Percentiles rank a stretch among this genome's conserved stretches.
Conservation (phyloP, 305 asterid species). For the Fraxinus floribunda region DNA sequence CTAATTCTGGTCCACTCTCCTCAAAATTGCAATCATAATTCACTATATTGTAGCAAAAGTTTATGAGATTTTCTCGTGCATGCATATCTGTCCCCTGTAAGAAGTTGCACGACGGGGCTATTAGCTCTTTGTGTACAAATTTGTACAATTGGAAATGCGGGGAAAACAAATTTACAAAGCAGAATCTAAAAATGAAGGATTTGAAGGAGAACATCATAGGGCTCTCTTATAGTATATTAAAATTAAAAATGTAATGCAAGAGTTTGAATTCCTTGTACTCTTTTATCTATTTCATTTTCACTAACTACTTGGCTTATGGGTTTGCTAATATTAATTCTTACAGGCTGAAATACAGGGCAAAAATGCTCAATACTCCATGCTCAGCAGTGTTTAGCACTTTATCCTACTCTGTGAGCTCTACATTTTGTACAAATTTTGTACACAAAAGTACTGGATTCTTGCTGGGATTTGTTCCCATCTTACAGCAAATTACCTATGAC, state of each 20-base stretch:
- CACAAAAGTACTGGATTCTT: neutral
- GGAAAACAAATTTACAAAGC: neutral
- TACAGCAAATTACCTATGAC: conserved; percentile 31
- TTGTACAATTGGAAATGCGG: neutral
- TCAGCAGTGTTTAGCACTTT: neutral
- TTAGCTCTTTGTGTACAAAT: neutral
- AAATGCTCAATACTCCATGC: neutral
- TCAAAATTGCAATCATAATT: neutral
- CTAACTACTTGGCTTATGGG: neutral
- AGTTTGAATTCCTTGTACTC: neutral
- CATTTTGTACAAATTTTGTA: neutral
- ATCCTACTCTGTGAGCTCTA: neutral
- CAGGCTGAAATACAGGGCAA: neutral
- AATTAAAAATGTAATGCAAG: neutral
- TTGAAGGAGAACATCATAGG: neutral
- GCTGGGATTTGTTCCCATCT: neutral
- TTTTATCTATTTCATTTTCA: neutral
- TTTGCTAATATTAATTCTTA: neutral
- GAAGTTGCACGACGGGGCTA: neutral
- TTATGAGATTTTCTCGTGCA: neutral
- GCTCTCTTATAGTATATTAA: neutral
- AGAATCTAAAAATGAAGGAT: neutral
- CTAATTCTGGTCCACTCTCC: neutral
- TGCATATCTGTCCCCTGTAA: neutral
- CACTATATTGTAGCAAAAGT: neutral